phyloP scores from a whole-genome alignment of 2,329 filamentous ascomycete species.

The Coniochaeta sp. region DNA sequence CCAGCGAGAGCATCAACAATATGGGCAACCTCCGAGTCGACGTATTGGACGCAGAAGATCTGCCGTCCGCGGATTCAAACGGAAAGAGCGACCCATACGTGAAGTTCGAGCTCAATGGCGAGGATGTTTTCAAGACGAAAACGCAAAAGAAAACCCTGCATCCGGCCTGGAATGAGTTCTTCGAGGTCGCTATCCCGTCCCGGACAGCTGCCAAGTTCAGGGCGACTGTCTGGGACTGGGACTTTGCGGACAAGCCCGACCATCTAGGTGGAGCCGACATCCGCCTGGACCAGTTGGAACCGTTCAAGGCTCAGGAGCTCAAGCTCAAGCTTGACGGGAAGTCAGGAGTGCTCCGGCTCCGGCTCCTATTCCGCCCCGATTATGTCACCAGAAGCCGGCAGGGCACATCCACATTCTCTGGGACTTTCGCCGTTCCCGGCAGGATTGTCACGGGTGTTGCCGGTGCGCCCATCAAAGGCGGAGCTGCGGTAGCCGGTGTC shows the following conservation, averaged over 20 bases:
- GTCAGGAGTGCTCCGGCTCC: conserved; percentile 73
- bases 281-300: conserved; percentile 71
- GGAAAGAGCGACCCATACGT: conserved; percentile 96
- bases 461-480: conserved; percentile 91
- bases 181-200: conserved; percentile 75
- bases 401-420: conserved; percentile 87
- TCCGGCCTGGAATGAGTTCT: conserved; percentile 93
- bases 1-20: conserved; percentile 97
- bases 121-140: conserved; percentile 92
- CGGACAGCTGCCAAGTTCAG: conserved; percentile 78
- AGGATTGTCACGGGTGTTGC: conserved; percentile 77
- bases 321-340: conserved; percentile 74
- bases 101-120: conserved; percentile 85
- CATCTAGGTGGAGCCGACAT: conserved; percentile 73
- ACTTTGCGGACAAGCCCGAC: conserved; percentile 93
- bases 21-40: conserved; percentile 95
- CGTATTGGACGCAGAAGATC: conserved; percentile 73
- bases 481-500: conserved; percentile 63
- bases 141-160: conserved; percentile 94
- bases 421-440: conserved; percentile 78
- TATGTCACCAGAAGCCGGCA: conserved; percentile 83
- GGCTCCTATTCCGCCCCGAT: conserved; percentile 84
- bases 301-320: conserved; percentile 73
- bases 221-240: conserved; percentile 86
- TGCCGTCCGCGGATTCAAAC: conserved; percentile 93